These are phyloP conservation scores for Decorospora gaudefroyi DNA, from an alignment of 2,329 filamentous ascomycete genomes.

Conservation along the genomic window DNA sequence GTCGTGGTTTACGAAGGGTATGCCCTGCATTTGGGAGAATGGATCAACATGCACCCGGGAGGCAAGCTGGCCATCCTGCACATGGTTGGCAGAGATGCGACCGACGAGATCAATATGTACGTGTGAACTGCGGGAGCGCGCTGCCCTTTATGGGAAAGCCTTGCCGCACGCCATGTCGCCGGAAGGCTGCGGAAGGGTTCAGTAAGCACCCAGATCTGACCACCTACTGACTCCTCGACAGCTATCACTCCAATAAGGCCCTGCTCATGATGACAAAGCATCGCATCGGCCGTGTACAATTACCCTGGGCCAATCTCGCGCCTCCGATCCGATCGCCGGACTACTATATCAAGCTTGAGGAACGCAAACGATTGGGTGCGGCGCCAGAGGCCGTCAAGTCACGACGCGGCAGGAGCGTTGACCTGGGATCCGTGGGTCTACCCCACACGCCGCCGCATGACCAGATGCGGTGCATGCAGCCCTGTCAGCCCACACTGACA, in stretches of 20 bases:
- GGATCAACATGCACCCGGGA: constrained; percentile 64
- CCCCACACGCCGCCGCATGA: constrained; percentile 8
- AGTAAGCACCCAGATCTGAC: constrained; percentile 23
- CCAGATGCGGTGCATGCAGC: constrained; percentile 9
- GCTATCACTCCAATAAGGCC: constrained; percentile 62
- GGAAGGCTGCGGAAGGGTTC: constrained; percentile 14
- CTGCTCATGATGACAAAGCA: constrained; percentile 63
- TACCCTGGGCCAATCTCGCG: constrained; percentile 62
- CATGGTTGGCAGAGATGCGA: constrained; percentile 64
- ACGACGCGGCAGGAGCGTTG: constrained; percentile 29
- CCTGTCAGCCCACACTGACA: constrained; percentile 23
- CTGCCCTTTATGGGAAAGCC: constrained; percentile 14
- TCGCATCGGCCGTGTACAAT: constrained; percentile 61
- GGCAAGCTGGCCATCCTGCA: constrained; percentile 63
- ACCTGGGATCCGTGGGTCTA: constrained; percentile 37
- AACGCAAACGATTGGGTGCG: constrained; percentile 15
- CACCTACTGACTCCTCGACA: constrained; percentile 44
- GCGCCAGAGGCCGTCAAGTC: constrained; percentile 13
- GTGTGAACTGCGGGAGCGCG: constrained; percentile 13
- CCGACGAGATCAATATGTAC: constrained; percentile 64
- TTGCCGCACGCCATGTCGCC: constrained; percentile 6
- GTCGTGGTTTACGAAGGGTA: constrained; percentile 62
- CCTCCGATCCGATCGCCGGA: constrained; percentile 62
- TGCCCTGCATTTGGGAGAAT: constrained; percentile 61
- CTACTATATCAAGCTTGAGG: constrained; percentile 40